phyloP scores from a whole-genome alignment of 768 basidiomycete genomes.

The Podaxis pistillaris region DNA sequence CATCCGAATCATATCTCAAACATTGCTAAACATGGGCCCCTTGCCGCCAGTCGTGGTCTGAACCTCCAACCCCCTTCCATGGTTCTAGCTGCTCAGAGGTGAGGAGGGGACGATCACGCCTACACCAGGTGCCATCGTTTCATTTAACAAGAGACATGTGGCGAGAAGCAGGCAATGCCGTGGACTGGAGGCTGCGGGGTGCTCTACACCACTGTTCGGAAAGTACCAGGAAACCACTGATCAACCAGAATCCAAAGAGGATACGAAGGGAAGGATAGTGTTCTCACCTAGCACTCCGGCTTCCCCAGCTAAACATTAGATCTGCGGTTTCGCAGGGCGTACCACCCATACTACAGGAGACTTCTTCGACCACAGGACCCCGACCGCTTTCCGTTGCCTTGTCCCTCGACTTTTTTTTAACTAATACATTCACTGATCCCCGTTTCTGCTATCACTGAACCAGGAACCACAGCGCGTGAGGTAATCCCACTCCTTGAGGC shows the following conservation, averaged over 20 bases:
- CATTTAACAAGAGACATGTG: not conserved
- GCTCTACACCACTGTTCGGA: not conserved
- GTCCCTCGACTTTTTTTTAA: not conserved
- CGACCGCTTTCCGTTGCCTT: not conserved
- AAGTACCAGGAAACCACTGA: not conserved
- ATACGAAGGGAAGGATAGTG: not conserved
- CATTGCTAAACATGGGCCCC: not conserved
- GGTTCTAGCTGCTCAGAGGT: not conserved
- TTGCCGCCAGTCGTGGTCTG: not conserved
- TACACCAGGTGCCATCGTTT: not conserved
- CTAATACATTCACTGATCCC: not conserved
- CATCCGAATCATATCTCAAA: not conserved
- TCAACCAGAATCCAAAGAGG: not conserved
- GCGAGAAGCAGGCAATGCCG: not conserved
- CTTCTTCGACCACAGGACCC: not conserved
- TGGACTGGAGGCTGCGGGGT: not conserved
- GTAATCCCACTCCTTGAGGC: too few relatives aligned
- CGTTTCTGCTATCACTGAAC: too few relatives aligned
- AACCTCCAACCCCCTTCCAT: not conserved
- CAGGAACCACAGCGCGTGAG: too few relatives aligned
- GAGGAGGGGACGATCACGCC: not conserved
- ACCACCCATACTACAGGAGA: not conserved
- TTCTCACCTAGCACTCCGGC: not conserved
- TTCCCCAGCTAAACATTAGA: not conserved
- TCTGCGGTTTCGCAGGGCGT: not conserved